phyloP scores from a whole-genome alignment of 495 filamentous ascomycete species.

The Neurospora pannonica region DNA sequence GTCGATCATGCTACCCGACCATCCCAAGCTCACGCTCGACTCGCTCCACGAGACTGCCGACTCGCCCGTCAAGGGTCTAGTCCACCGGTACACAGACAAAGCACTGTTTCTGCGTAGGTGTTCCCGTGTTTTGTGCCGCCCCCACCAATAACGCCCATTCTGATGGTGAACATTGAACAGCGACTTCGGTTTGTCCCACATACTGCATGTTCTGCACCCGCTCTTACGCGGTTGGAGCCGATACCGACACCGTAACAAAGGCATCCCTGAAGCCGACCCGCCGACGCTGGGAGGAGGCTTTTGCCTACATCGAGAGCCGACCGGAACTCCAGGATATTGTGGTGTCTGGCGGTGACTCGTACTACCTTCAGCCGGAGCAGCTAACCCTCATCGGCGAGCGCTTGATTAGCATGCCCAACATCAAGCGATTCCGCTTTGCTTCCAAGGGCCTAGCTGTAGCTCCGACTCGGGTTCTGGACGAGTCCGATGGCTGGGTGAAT shows the following conservation, averaged over 20 bases:
- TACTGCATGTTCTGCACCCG: conserved; percentile 51
- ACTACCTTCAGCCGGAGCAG: conserved; percentile 32
- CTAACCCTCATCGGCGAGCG: conserved; percentile 30
- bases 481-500: conserved; percentile 40
- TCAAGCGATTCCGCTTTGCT: conserved; percentile 47
- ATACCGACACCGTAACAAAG: conserved; percentile 43
- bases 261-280: conserved; percentile 30
- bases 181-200: conserved; percentile 46
- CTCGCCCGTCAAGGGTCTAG: conserved; percentile 37
- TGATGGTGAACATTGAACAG: conserved; percentile 13
- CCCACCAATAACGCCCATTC: not conserved
- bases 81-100: conserved; percentile 51
- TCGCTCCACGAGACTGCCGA: conserved; percentile 41
- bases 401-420: conserved; percentile 29
- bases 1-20: conserved; percentile 40
- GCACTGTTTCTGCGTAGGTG: conserved; percentile 47
- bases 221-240: conserved; percentile 44
- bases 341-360: conserved; percentile 50
- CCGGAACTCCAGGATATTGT: conserved; percentile 44
- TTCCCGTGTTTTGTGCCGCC: not conserved
- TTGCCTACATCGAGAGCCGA: conserved; percentile 41
- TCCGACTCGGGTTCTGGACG: conserved; percentile 41
- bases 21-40: conserved; percentile 33
- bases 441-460: conserved; percentile 47
- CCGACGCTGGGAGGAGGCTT: conserved; percentile 35